phyloP scores from a whole-genome alignment of 2,329 filamentous ascomycete species.

The Neurospora sp. region DNA sequence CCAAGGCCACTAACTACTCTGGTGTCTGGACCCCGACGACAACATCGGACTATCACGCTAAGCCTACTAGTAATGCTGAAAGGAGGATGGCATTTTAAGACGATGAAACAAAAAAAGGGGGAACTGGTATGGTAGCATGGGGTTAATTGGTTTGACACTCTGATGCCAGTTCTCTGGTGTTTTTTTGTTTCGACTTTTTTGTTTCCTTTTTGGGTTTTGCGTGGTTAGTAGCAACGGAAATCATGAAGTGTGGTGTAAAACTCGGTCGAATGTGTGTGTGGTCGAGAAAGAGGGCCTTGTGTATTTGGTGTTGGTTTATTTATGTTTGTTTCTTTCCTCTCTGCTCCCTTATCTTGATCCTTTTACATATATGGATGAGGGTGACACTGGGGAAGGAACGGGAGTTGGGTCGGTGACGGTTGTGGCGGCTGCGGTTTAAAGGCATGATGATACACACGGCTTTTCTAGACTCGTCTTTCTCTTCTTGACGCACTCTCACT shows the following conservation, averaged over 20 bases:
- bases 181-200: slow-evolving; percentile 6
- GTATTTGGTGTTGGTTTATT: neutral
- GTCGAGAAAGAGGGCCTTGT: neutral
- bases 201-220: slow-evolving; percentile 2
- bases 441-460: neutral
- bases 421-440: neutral
- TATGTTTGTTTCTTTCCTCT: neutral
- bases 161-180: slow-evolving; percentile 3
- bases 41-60: slow-evolving; percentile 1
- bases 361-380: neutral
- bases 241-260: neutral
- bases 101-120: slow-evolving; percentile 2
- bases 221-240: neutral
- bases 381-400: neutral
- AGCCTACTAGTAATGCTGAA: neutral
- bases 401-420: neutral
- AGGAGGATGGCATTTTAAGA: neutral
- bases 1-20: slow-evolving; percentile 21
- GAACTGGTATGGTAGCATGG: neutral
- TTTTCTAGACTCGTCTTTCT: neutral
- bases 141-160: neutral
- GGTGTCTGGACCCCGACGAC: slow-evolving; percentile 6
- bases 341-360: neutral
- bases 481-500: neutral
- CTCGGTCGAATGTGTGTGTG: neutral